phyloP scores from a whole-genome alignment of 2,329 filamentous ascomycete species.

The Ophiocordyceps camponoti-saundersi region DNA sequence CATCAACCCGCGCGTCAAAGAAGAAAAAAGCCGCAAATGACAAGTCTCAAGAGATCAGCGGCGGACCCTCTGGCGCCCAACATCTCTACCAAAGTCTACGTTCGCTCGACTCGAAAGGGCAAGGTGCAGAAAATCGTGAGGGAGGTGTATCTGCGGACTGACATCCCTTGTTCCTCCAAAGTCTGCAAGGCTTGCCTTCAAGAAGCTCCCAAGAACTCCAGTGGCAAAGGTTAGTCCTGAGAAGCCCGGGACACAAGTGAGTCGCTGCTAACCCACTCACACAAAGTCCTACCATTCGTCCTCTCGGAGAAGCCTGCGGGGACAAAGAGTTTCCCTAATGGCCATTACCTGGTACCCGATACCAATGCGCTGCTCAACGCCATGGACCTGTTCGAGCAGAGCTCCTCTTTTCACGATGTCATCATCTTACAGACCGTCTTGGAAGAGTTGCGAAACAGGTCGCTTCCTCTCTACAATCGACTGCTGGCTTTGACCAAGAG shows the following conservation, averaged over 20 bases:
- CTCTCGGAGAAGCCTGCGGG: constrained; percentile 78
- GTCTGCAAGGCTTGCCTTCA: constrained; percentile 64
- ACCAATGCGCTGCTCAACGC: constrained; percentile 90
- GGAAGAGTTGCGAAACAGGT: constrained; percentile 88
- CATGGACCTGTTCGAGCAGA: constrained; percentile 94
- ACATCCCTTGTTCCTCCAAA: constrained; percentile 92
- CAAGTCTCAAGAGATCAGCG: constrained; percentile 45
- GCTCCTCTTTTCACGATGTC: constrained; percentile 88
- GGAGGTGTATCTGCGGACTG: constrained; percentile 87
- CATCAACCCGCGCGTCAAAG: neutral
- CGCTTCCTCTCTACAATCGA: constrained; percentile 86
- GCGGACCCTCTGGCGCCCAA: constrained; percentile 44
- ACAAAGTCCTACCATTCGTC: constrained; percentile 59
- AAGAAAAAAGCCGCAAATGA: constrained; percentile 28
- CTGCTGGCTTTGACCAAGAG: constrained; percentile 82
- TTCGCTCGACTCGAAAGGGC: constrained; percentile 84
- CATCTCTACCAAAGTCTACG: constrained; percentile 89
- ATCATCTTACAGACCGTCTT: constrained; percentile 90
- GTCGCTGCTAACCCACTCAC: constrained; percentile 2
- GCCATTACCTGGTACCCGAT: constrained; percentile 89
- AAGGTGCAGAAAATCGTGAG: constrained; percentile 98
- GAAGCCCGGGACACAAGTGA: neutral
- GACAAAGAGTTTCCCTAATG: constrained; percentile 65
- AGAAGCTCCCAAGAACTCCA: constrained; percentile 62
- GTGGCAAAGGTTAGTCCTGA: constrained; percentile 47